phyloP scores from a whole-genome alignment of 306 rosid species.

The Gleditsia sinensis region DNA sequence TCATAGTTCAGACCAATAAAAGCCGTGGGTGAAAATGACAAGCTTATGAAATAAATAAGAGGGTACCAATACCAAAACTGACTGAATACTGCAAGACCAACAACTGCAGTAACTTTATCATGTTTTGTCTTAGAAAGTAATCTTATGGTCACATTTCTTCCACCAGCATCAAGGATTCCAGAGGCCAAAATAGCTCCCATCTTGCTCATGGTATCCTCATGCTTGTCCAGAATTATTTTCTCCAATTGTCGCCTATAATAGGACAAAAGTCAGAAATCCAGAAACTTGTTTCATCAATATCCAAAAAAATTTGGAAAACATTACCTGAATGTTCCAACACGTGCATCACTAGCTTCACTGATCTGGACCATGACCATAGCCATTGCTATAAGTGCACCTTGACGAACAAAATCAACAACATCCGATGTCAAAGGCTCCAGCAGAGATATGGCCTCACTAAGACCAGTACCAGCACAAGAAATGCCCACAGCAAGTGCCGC shows the following conservation, averaged over 20 bases:
- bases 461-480: slow-evolving; percentile 98
- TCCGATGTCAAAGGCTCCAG: slow-evolving; percentile 96
- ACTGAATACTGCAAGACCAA: slow-evolving; percentile 99
- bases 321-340: slow-evolving; percentile 94
- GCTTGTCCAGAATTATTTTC: slow-evolving; percentile 96
- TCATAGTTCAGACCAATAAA: slow-evolving; percentile 87
- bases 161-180: slow-evolving; percentile 99
- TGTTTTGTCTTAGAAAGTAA: slow-evolving; percentile 93
- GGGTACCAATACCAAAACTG: slow-evolving; percentile 99
- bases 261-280: slow-evolving; percentile 16
- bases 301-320: slow-evolving; percentile 3
- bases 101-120: slow-evolving; percentile 93
- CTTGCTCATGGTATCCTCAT: slow-evolving; percentile 99
- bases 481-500: slow-evolving; percentile 99
- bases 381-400: slow-evolving; percentile 99
- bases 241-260: slow-evolving; percentile 85
- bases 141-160: slow-evolving; percentile 94
- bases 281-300: not conserved
- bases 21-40: slow-evolving; percentile 94
- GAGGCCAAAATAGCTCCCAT: slow-evolving; percentile 99
- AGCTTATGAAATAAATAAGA: slow-evolving; percentile 86
- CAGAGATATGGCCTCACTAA: slow-evolving; percentile 96
- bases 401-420: slow-evolving; percentile 98
- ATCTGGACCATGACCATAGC: slow-evolving; percentile 99
- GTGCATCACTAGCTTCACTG: slow-evolving; percentile 96